Base-by-base conservation (phyloP, 495 filamentous ascomycete genomes). In the Bacidia gigantensis region DNA sequence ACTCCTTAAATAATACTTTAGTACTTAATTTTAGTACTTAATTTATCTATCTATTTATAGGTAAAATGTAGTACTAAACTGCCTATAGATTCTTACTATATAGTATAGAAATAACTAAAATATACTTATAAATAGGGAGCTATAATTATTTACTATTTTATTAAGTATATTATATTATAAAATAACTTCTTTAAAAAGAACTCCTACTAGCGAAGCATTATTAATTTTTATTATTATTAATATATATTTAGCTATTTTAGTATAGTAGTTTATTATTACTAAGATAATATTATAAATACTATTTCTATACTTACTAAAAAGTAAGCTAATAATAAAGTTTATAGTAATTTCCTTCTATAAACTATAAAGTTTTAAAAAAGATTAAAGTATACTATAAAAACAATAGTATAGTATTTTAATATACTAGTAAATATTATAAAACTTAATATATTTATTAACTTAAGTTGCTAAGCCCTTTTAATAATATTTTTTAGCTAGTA, bases 161-260 rank as follows among this genome's bases (percentile, higher is more conserved):
- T n/a, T n/a, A n/a, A n/a, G n/a, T n/a, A n/a, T 9, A 12, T 45
- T 45, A 10, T 45, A 12, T 10, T 11, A 22, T 45, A 45, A 12
- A 45, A 45, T n/a, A n/a, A n/a, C n/a, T n/a, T n/a, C n/a, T n/a
- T n/a, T n/a, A n/a, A n/a, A n/a, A n/a, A n/a, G n/a, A n/a, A n/a
- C n/a, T n/a, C n/a, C n/a, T n/a, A n/a, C n/a, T n/a, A n/a, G n/a
- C 9, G 5, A 44, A 44, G 18, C 7, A 9, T 17, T 17, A 22
- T 44, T 17, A 44, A 44, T 48, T 22, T 48, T 48, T 48, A 23
- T 48, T n/a, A 25, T 48, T 23, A 48, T n/a, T 25, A 22, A 10
- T 5, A 11, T 24, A 23, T 22, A 9, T 24, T 18, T 25, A n/a
- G 26, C 26, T 48, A 35, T 48, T 25, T 48, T 48, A 48, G 7